Evolutionary conservation across 169 alveolate species (phyloP).

Genomic region (Plasmodium yoelii): DNA sequence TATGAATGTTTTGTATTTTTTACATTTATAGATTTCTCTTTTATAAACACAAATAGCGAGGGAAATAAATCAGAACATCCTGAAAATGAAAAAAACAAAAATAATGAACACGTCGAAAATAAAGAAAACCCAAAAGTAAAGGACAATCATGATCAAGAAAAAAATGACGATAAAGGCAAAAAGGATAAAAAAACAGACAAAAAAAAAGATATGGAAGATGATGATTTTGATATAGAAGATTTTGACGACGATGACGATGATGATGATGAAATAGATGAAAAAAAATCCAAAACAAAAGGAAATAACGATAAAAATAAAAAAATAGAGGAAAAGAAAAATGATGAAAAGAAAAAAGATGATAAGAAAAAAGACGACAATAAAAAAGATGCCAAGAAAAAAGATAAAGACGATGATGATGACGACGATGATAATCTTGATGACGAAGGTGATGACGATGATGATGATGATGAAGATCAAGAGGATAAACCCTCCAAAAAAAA

Average conservation of each 20-base stretch:
- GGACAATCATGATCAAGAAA: background rate
- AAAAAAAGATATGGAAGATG: background rate
- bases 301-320: background rate
- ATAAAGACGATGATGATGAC: conserved; percentile 4
- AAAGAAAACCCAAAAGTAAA: conserved; percentile 1
- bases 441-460: background rate
- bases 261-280: conserved; percentile 5
- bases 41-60: conserved; percentile 16
- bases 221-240: background rate
- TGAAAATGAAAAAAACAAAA: conserved; percentile 22
- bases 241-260: conserved; percentile 26
- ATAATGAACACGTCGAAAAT: conserved; percentile 4
- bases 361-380: conserved; percentile 15
- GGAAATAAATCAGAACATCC: conserved; percentile 9
- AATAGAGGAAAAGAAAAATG: conserved; percentile 15
- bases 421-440: conserved; percentile 6
- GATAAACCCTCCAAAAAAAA: background rate
- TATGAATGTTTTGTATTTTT: background rate
- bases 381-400: background rate
- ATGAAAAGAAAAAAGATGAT: conserved; percentile 5
- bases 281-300: background rate
- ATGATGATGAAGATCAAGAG: background rate
- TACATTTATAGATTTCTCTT: conserved; percentile 34
- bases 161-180: background rate
- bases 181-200: background rate